Evolutionary conservation across 2,329 filamentous ascomycete genomes (phyloP).

Genomic region (Fusarium sambucinum): DNA sequence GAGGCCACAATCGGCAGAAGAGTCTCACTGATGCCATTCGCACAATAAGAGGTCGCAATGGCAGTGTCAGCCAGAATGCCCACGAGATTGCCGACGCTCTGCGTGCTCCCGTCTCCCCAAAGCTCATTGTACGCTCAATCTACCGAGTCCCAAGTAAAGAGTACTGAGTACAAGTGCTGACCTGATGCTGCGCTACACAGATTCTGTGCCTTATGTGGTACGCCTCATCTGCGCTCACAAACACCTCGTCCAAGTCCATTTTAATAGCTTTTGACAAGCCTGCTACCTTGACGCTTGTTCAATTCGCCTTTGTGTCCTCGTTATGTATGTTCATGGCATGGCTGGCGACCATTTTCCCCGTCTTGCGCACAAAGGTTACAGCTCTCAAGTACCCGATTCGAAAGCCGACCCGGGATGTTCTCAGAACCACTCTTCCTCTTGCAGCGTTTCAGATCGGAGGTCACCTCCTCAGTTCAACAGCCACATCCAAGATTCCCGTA

Average conservation of each 20-base stretch:
- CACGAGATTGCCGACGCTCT: slow-evolving; percentile 93
- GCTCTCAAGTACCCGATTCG: slow-evolving; percentile 88
- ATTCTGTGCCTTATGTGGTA: slow-evolving; percentile 92
- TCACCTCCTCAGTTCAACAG: slow-evolving; percentile 92
- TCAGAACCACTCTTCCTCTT: slow-evolving; percentile 88
- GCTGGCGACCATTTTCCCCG: slow-evolving; percentile 78
- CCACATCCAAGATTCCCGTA: slow-evolving; percentile 93
- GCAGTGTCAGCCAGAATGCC: slow-evolving; percentile 91
- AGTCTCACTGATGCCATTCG: slow-evolving; percentile 90
- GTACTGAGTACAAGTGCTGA: slow-evolving; percentile 32
- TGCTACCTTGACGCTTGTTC: slow-evolving; percentile 89
- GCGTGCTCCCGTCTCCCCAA: slow-evolving; percentile 88
- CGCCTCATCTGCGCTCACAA: slow-evolving; percentile 92
- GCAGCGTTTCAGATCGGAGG: slow-evolving; percentile 94
- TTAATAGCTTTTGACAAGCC: slow-evolving; percentile 91
- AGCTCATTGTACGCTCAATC: slow-evolving; percentile 75
- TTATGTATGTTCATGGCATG: slow-evolving; percentile 87
- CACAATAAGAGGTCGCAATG: slow-evolving; percentile 82
- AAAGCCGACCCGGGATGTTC: slow-evolving; percentile 81
- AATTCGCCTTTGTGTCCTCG: slow-evolving; percentile 91
- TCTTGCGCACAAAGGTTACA: slow-evolving; percentile 77
- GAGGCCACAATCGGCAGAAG: slow-evolving; percentile 79
- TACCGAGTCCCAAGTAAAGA: slow-evolving; percentile 25
- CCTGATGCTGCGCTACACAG: slow-evolving; percentile 62
- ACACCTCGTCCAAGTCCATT: slow-evolving; percentile 98